These are phyloP conservation scores for Lentinula aciculospora DNA, from an alignment of 768 basidiomycete species.

Conservation along the genomic window DNA sequence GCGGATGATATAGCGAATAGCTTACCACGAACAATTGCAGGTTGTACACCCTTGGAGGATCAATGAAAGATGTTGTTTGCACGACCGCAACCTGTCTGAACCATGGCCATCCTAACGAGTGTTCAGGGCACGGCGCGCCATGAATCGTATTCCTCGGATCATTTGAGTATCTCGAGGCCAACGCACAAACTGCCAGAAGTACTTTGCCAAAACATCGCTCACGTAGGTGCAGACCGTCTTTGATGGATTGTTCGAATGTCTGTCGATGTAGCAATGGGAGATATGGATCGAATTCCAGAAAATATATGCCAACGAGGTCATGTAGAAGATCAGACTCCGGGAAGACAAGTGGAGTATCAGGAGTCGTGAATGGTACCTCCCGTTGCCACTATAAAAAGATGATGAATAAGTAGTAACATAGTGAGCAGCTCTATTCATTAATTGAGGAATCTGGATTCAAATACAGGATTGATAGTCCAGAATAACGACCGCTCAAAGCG, in stretches of 20 bases:
- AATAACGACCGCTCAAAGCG: slow-evolving; percentile 15
- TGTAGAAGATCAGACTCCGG: slow-evolving; percentile 50
- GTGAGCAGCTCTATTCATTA: neutral
- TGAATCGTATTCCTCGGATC: slow-evolving; percentile 39
- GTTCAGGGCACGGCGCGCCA: neutral
- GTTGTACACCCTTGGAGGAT: slow-evolving; percentile 20
- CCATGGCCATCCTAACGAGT: neutral
- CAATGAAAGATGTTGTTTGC: slow-evolving; percentile 12
- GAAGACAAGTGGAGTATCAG: slow-evolving; percentile 21
- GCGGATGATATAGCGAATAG: neutral
- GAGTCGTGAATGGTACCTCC: neutral
- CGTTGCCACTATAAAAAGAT: slow-evolving; percentile 1
- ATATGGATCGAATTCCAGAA: slow-evolving; percentile 46
- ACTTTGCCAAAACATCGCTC: slow-evolving; percentile 42
- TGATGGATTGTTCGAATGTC: slow-evolving; percentile 52
- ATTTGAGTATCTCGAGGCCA: slow-evolving; percentile 53
- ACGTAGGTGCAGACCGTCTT: slow-evolving; percentile 41
- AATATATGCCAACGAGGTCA: slow-evolving; percentile 59
- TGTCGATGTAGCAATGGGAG: slow-evolving; percentile 70
- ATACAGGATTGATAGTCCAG: slow-evolving; percentile 20
- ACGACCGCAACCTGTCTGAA: slow-evolving; percentile 2
- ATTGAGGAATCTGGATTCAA: neutral
- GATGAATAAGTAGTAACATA: neutral
- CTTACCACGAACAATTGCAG: slow-evolving; percentile 30
- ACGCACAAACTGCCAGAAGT: slow-evolving; percentile 51